Percentiles rank a stretch among this genome's conserved stretches.
Conservation (phyloP, 495 filamentous ascomycete species). For the Penicillium nucicola region DNA sequence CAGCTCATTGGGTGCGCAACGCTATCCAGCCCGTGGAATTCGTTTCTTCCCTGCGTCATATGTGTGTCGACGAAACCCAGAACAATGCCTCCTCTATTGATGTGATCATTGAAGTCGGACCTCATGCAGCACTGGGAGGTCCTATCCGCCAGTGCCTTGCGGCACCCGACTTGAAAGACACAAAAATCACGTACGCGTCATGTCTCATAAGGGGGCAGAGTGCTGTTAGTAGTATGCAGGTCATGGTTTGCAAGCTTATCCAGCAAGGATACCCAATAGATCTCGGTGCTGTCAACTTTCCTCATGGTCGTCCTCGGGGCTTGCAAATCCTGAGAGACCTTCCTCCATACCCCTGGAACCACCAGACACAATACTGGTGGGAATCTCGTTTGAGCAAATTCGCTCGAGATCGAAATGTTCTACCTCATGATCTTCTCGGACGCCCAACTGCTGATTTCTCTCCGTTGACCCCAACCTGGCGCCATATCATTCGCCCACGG, state of each 20-base stretch:
- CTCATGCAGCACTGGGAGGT: background rate
- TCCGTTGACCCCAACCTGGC: background rate
- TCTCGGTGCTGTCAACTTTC: background rate
- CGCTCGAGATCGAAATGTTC: background rate
- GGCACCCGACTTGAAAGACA: background rate
- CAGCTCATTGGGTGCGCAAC: background rate
- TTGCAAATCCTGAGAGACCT: background rate
- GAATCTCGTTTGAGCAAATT: background rate
- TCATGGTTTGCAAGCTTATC: background rate
- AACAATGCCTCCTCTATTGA: background rate
- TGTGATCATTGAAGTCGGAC: background rate
- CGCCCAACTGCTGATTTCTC: background rate
- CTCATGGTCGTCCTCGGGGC: background rate
- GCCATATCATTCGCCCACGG: background rate
- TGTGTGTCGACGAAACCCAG: background rate
- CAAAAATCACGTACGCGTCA: background rate
- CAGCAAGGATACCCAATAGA: background rate
- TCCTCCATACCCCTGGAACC: background rate
- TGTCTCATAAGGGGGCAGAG: background rate
- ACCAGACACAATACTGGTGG: background rate
- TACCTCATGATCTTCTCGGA: background rate
- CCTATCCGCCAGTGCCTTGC: background rate
- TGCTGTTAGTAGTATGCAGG: background rate
- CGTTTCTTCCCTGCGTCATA: background rate
- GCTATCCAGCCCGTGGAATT: background rate